Base-by-base conservation (phyloP, 2,329 filamentous ascomycete genomes). In the Paraphoma sp. region DNA sequence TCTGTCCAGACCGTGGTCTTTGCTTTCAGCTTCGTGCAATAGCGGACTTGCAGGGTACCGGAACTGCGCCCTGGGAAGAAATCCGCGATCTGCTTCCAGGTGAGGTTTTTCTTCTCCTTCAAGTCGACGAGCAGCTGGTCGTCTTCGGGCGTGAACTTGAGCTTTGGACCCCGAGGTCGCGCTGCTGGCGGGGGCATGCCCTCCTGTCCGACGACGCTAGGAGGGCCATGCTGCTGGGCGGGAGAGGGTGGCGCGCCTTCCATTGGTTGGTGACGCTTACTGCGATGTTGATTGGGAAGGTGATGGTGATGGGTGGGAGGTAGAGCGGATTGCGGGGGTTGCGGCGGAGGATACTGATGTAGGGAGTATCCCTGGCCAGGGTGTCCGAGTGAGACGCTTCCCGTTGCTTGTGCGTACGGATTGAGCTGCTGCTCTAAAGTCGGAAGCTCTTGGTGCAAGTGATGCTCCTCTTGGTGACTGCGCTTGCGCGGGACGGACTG, bases 71-170 rank as follows among this genome's bases (percentile, higher is more conserved):
- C 93, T 0, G 93, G 93, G 68, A 97, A 97, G 79, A 97, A 97
- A 72, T 97, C 93, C 54, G 93, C 92, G 71, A 97, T 97, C 81
- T 97, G 93, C 79, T 96, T 97, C 93, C 93, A 97, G 4, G 93
- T 96, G 73, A 97, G 82, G 72, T 92, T 93, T 77, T 95, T 96
- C 71, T 95, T 93, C 78, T 97, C 93, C 77, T 97, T 97, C 60
- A 97, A 81, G 72, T 96, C 91, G 54, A 97, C 89, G 51, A 97
- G 83, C 46, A 96, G 81, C 65, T 91, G 88, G 76, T 97, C 93
- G 73, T 97, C 93, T 76, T 96, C 93, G 9, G 91, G 88, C 0
- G 93, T 97, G 73, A 97, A 97, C 78, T 97, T 97, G 66, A 96
- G 83, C 79, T 97, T 97, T 6, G 93, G 93, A 3, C 92, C 92